phyloP scores from a whole-genome alignment of 768 basidiomycete genomes.

The Ramaria rubella region DNA sequence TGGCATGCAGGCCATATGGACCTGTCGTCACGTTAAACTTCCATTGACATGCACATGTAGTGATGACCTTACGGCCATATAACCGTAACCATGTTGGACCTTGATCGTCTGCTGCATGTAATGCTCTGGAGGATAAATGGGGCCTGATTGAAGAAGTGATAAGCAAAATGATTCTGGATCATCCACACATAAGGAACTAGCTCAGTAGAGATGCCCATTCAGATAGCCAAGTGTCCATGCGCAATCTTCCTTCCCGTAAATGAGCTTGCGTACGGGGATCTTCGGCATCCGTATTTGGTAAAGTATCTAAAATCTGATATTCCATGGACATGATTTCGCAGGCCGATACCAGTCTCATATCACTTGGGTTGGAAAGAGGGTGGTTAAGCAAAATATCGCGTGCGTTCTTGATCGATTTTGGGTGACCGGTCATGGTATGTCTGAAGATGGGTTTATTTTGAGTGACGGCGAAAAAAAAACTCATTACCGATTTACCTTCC shows the following conservation, averaged over 20 bases:
- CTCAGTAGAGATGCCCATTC: neutral
- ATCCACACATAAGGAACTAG: neutral
- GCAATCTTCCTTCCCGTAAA: neutral
- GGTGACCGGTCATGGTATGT: constrained; percentile 7
- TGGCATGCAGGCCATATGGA: constrained; percentile 8
- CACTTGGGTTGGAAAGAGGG: constrained; percentile 2
- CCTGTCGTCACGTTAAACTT: neutral
- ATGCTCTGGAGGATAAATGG: neutral
- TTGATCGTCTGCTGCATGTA: constrained; percentile 4
- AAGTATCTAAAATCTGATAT: constrained; percentile 2
- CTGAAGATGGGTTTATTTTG: neutral
- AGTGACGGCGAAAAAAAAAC: neutral
- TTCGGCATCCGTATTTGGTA: neutral
- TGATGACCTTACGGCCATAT: neutral
- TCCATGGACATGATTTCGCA: constrained; percentile 7
- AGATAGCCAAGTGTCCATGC: constrained; percentile 6
- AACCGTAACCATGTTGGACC: constrained; percentile 1
- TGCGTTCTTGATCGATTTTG: constrained; percentile 6
- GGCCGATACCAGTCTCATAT: constrained; percentile 8
- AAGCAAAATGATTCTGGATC: neutral
- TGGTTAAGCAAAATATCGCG: constrained; percentile 1
- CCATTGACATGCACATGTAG: neutral
- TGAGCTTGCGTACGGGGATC: constrained; percentile 2
- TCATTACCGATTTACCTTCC: neutral
- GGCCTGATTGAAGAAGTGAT: neutral